Conservation (phyloP, 352 stramenopile species). For the Aphanomyces stellatus region DNA sequence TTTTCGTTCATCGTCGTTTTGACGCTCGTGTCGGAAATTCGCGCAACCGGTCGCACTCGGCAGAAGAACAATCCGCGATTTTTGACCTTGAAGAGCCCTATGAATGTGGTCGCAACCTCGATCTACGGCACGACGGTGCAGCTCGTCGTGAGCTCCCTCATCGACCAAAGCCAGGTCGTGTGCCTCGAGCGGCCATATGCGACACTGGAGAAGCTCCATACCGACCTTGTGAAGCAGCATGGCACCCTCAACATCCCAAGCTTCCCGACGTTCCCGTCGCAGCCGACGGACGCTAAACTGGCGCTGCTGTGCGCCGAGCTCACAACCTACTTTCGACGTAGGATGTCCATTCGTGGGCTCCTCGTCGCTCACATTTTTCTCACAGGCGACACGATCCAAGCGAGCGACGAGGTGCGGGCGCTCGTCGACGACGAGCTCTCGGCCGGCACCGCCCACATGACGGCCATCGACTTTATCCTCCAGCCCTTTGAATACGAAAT, state of each 20-base stretch:
- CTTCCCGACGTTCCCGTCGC: conserved; percentile 11
- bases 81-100: not conserved
- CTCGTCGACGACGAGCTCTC: not conserved
- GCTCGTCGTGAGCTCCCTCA: conserved; percentile 15
- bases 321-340: conserved; percentile 14
- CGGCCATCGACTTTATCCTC: conserved; percentile 73
- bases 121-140: conserved; percentile 15
- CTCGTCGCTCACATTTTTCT: not conserved
- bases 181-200: conserved; percentile 13
- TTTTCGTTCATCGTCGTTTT: no score
- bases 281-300: conserved; percentile 4
- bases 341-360: not conserved
- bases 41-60: no score
- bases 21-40: not conserved
- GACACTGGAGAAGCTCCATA: conserved; percentile 6
- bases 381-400: not conserved
- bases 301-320: conserved; percentile 17
- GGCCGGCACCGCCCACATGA: conserved; percentile 45
- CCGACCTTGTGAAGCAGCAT: not conserved
- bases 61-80: conserved; percentile 2
- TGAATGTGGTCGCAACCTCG: conserved; percentile 19
- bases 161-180: conserved; percentile 4
- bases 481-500: conserved; percentile 72
- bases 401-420: not conserved
- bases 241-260: not conserved